These are phyloP conservation scores for Acanthamoeba divionensis DNA, from an alignment of 208 protist genomes.

Conservation along the genomic window DNA sequence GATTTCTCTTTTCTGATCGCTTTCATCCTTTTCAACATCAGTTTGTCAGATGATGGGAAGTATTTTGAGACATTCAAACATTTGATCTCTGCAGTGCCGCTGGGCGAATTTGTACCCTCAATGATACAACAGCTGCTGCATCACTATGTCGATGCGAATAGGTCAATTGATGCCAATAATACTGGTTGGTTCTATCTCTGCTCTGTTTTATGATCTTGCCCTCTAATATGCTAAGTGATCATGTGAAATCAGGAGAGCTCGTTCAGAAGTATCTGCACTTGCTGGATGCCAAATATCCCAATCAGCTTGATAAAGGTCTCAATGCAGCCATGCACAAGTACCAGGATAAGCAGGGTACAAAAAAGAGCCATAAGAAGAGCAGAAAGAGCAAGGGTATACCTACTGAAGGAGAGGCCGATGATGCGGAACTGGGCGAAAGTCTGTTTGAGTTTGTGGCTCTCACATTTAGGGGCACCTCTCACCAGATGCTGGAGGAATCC, in stretches of 20 bases:
- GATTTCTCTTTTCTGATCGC: neutral
- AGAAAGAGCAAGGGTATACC: neutral
- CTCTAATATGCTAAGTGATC: too few relatives aligned
- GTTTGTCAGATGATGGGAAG: neutral
- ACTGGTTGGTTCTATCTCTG: too few relatives aligned
- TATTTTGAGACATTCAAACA: slow-evolving; percentile 1
- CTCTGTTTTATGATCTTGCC: too few relatives aligned
- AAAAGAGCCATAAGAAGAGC: neutral
- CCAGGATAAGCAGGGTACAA: neutral
- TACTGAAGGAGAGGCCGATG: neutral
- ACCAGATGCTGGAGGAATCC: slow-evolving; percentile 35
- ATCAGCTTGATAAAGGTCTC: neutral
- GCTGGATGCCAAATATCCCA: neutral
- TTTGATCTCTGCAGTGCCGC: neutral
- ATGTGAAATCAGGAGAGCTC: neutral
- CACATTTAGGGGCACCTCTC: slow-evolving; percentile 25
- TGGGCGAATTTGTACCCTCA: neutral
- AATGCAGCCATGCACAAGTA: neutral
- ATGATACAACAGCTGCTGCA: neutral
- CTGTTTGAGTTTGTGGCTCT: slow-evolving; percentile 9
- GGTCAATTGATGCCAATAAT: too few relatives aligned
- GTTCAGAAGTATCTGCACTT: neutral
- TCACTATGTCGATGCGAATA: neutral
- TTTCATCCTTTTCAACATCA: neutral
- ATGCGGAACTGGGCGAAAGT: too few relatives aligned